Evolutionary conservation across 2,329 filamentous ascomycete species (phyloP).

Genomic region (Cercospora beticola): DNA sequence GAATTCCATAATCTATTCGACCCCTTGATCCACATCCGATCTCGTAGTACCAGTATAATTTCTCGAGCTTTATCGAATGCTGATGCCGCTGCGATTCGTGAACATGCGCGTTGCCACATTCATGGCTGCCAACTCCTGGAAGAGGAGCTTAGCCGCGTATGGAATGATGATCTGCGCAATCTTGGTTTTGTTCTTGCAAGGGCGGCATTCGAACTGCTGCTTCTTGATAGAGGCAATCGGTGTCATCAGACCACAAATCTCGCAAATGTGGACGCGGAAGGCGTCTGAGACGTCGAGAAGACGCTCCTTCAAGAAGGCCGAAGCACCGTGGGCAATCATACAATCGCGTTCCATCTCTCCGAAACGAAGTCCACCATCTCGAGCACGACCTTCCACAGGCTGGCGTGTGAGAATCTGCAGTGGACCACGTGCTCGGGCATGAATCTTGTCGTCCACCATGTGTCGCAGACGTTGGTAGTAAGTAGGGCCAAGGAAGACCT

Average conservation of each 20-base stretch:
- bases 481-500: slow-evolving; percentile 95
- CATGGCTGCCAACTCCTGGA: slow-evolving; percentile 97
- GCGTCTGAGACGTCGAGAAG: slow-evolving; percentile 97
- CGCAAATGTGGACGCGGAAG: slow-evolving; percentile 96
- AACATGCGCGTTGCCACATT: slow-evolving; percentile 98
- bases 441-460: slow-evolving; percentile 99
- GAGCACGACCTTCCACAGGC: slow-evolving; percentile 94
- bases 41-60: slow-evolving; percentile 1
- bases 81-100: slow-evolving; percentile 53
- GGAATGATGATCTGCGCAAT: slow-evolving; percentile 98
- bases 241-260: slow-evolving; percentile 98
- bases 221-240: slow-evolving; percentile 97
- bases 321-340: slow-evolving; percentile 99
- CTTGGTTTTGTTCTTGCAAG: slow-evolving; percentile 98
- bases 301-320: slow-evolving; percentile 94
- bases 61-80: slow-evolving; percentile 29
- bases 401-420: slow-evolving; percentile 97
- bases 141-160: slow-evolving; percentile 94
- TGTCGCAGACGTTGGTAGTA: slow-evolving; percentile 98
- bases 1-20: background rate
- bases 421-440: slow-evolving; percentile 94
- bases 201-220: slow-evolving; percentile 92
- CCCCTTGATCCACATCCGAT: background rate
- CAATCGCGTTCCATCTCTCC: slow-evolving; percentile 99
- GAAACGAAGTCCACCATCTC: slow-evolving; percentile 97